Evolutionary conservation across 2,329 filamentous ascomycete genomes (phyloP), one percentile per base, ranked within the genome.

Genomic region (Fusarium virguliforme): DNA sequence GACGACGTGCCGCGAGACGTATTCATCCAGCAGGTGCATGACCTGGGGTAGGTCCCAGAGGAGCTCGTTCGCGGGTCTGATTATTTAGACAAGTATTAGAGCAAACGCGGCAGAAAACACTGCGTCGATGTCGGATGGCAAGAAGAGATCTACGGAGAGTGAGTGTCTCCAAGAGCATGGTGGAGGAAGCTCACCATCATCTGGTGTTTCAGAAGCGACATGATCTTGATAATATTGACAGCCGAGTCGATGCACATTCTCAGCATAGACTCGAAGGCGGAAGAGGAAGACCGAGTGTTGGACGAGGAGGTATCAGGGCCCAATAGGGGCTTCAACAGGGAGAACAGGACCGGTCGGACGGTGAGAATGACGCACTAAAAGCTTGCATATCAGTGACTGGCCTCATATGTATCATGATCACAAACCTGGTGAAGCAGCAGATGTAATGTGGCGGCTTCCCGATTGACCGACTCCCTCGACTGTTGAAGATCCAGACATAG

Each of bases 31-130:
- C 3, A 67, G 56, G 7, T 35, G 37, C 67, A 73, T 73, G 4
- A 73, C 70, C n/a, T 73, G 67, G 6, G 70, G 67, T 4, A 73
- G 38, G 26, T 73, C 70, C 70, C 70, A 73, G 26, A 73, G 62
- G 0, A 73, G 50, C 30, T 73, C 64, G 2, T 73, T 73, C 3
- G 67, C 70, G 3, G 67, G 71, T 4, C 71, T 37, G 3, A 73
- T 58, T 8, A 73, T 73, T n/a, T 73, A 67, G 13, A 73, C 68
- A 4, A 73, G 30, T 4, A 73, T 66, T 22, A 73, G 34, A 4
- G 64, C 70, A 43, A 73, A 73, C 5, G 71, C 59, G 3, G 70
- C 70, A 1, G 71, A 73, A n/a, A 71, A 73, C 1, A 73, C 24
- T 2, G 70, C 67, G 24, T 73, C 70, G 8, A 73, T 73, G 30